Percentiles rank a stretch among this genome's conserved stretches.
Evolutionary conservation across 768 basidiomycete genomes (phyloP).

Genomic region (Floccularia luteovirens): DNA sequence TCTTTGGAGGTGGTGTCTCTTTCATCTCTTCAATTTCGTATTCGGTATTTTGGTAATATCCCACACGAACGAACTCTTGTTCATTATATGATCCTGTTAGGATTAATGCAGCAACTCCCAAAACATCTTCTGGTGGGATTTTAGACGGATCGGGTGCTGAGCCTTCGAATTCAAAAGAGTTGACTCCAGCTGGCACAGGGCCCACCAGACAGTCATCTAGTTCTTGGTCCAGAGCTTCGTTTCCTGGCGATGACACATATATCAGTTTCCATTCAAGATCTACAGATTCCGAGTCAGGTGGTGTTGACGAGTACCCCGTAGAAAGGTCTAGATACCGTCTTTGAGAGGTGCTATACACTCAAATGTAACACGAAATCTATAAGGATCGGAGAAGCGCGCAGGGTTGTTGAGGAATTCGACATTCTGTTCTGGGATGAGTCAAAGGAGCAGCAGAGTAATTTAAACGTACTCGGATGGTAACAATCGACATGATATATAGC

Average conservation of each 20-base stretch:
- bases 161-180: constrained; percentile 95
- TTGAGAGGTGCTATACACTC: constrained; percentile 90
- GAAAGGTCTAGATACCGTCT: constrained; percentile 51
- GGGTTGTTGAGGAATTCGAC: constrained; percentile 92
- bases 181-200: constrained; percentile 93
- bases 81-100: constrained; percentile 94
- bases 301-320: neutral
- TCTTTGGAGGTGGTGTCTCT: constrained; percentile 56
- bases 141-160: constrained; percentile 74
- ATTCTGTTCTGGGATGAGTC: constrained; percentile 36
- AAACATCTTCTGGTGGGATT: constrained; percentile 84
- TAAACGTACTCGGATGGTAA: constrained; percentile 54
- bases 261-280: constrained; percentile 98
- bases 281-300: constrained; percentile 17
- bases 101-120: constrained; percentile 96
- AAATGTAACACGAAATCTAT: constrained; percentile 92
- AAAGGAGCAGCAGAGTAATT: neutral
- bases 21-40: constrained; percentile 95
- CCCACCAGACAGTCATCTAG: constrained; percentile 97
- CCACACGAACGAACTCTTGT: constrained; percentile 98
- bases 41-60: constrained; percentile 99
- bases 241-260: constrained; percentile 90
- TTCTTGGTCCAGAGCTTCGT: constrained; percentile 92
- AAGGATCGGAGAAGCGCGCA: constrained; percentile 84
- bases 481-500: constrained; percentile 48